Base-by-base conservation (phyloP, 352 stramenopile species). In the Phytophthora sojae region DNA sequence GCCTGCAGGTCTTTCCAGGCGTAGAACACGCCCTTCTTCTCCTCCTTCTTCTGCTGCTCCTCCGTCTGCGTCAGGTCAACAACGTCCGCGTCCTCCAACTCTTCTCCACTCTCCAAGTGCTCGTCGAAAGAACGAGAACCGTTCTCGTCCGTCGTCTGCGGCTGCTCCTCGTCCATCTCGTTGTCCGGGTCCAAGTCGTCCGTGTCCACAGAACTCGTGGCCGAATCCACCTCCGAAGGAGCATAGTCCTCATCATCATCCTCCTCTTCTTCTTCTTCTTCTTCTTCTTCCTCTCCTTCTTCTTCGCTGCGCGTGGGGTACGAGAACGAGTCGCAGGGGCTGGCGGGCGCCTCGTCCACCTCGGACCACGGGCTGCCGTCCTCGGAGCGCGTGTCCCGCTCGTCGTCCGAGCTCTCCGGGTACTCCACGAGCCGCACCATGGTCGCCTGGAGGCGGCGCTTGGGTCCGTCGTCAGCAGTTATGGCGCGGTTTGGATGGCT, bases 341-440 rank as follows among this genome's bases (percentile, higher is more conserved):
- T 79, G 37, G 65, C 64, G 11, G 71, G 81, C 12, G 73, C 35
- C 61, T 75, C 64, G 19, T 42, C 35, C 35, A 42, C 35, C 35
- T 42, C 35, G 3, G 35, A 17, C 35, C 76, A 82, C 45, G 78
- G 69, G 30, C 64, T 66, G 15, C 23, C 57, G 23, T 56, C 42
- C 29, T 32, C 35, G 35, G 35, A 42, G 35, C 35, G 35, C 35
- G 35, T 42, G 14, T 76, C 57, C 4, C 17, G 51, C 26, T 75
- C 73, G 23, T 86, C 75, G 9, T 90, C 82, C 3, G 80, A 85
- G 59, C 82, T 90, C 65, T 79, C 76, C 6, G 78, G 69, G 54
- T 90, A 90, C 45, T 85, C 82, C 26, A 90, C 82, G 1, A 85
- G 72, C 70, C 55, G 73, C 52, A 81, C 61, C 69, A 77, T 77